Base-by-base conservation (phyloP, 768 basidiomycete genomes). In the Termitomyces sp. region DNA sequence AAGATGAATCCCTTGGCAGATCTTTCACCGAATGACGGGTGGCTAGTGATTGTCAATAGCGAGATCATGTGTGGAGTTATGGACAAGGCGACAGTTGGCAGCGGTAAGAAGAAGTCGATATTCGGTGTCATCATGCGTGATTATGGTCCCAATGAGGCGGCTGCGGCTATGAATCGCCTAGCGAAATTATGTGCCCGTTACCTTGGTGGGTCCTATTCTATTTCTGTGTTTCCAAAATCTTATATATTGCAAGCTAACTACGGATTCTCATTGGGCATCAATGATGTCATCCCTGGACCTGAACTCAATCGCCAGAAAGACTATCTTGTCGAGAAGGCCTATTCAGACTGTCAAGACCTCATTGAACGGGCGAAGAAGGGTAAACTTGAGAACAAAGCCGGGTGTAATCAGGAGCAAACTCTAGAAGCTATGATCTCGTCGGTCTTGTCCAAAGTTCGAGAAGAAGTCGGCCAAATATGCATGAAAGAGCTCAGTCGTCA, bases 31-130 rank as follows among this genome's bases (percentile, higher is more conserved):
- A 98, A 99, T 69, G 97, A 99, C 67, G 96, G 96, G 1, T 98
- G 93, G 88, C 83, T 99, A 32, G 97, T 99, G 49, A 86, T 99
- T 58, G 87, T 95, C 64, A 99, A 98, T 72, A 94, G 92, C 70
- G 96, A 99, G 74, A 94, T 99, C 67, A 99, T 98, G 94, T 98
- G 96, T 68, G 97, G 97, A 48, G 92, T 94, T 15, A 96, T 98
- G 88, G 97, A 99, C 78, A 99, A 99, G 76, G 92, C 92, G 15
- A 98, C 94, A 0, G 89, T 98, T 4, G 97, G 97, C 57, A 91
- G 93, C 67, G 97, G 97, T 56, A 99, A 99, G 84, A 98, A 99
- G 81, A 98, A 98, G 71, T 97, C 95, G 2, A 94, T 99, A 47
- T 99, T 98, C 70, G 96, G 96, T 64, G 93, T 98, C 48, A 98